Evolutionary conservation across 345 rosid genomes (phyloP).

Genomic region (Theobroma cacao): DNA sequence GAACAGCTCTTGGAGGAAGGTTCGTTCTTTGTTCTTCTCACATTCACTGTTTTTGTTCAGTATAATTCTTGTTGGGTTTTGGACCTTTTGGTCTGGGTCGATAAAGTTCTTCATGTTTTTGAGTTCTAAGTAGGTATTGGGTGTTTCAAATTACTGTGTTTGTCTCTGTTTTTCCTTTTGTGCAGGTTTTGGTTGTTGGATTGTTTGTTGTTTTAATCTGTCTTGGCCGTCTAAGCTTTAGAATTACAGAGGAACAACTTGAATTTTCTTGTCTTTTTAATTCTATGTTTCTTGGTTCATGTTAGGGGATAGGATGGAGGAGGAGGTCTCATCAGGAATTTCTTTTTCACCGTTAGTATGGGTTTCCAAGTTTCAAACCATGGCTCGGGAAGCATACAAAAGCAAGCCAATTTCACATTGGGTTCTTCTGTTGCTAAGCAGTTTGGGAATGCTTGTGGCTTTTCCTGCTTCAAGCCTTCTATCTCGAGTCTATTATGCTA

Average conservation of each 20-base stretch:
- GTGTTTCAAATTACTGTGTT: not conserved
- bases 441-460: conserved; percentile 60
- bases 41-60: not conserved
- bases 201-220: too few species aligned
- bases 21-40: not conserved
- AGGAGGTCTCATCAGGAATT: conserved; percentile 22
- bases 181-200: too few species aligned
- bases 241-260: not conserved
- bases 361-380: conserved; percentile 27
- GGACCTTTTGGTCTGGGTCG: too few species aligned
- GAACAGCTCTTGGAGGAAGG: not conserved
- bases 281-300: not conserved
- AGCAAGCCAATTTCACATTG: conserved; percentile 72
- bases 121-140: not conserved
- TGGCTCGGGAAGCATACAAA: conserved; percentile 44
- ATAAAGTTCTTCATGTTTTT: not conserved
- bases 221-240: too few species aligned
- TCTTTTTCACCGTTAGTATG: conserved; percentile 29
- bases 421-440: conserved; percentile 59
- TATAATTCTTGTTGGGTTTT: not conserved
- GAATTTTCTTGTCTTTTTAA: not conserved
- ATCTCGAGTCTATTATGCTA: conserved; percentile 65
- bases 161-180: not conserved
- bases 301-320: conserved; percentile 37
- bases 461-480: conserved; percentile 82